phyloP scores from a whole-genome alignment of 2,329 filamentous ascomycete species.

The Zasmidium citrigriseum region DNA sequence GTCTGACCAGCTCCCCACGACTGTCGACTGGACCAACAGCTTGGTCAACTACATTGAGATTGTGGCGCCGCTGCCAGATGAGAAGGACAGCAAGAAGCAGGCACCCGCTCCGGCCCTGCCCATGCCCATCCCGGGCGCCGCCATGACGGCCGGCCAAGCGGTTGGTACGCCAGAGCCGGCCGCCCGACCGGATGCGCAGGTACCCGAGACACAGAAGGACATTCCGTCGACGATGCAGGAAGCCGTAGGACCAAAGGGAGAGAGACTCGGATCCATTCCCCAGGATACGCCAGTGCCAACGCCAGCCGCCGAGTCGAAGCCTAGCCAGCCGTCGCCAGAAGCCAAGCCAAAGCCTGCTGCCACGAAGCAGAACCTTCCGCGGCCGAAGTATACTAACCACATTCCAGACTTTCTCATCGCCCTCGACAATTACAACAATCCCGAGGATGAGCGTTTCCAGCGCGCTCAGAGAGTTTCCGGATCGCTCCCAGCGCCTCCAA shows the following conservation, averaged over 20 bases:
- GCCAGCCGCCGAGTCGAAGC: conserved; percentile 10
- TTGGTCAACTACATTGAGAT: conserved; percentile 98
- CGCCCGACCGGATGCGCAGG: conserved; percentile 51
- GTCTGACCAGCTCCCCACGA: conserved; percentile 83
- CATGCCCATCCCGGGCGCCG: conserved; percentile 33
- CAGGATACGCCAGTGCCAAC: conserved; percentile 10
- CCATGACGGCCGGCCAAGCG: conserved; percentile 26
- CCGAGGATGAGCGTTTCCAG: conserved; percentile 74
- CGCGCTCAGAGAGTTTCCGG: conserved; percentile 74
- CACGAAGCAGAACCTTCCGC: conserved; percentile 40
- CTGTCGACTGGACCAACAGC: conserved; percentile 96
- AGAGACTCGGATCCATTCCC: conserved; percentile 11
- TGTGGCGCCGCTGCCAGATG: conserved; percentile 29
- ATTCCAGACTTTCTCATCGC: conserved; percentile 86
- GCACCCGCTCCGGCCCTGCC: conserved; percentile 31
- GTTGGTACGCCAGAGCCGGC: conserved; percentile 20
- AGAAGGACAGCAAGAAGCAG: conserved; percentile 23
- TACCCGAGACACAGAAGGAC: conserved; percentile 26
- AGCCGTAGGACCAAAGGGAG: conserved; percentile 20
- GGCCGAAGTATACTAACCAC: conserved; percentile 66
- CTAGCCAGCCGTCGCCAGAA: conserved; percentile 11
- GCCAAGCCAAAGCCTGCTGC: conserved; percentile 20
- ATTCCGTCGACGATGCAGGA: conserved; percentile 20
- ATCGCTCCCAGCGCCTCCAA: conserved; percentile 80
- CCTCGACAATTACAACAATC: conserved; percentile 61